Evolutionary conservation across 768 basidiomycete genomes (phyloP).

Genomic region (Thelephora aurantiotincta): DNA sequence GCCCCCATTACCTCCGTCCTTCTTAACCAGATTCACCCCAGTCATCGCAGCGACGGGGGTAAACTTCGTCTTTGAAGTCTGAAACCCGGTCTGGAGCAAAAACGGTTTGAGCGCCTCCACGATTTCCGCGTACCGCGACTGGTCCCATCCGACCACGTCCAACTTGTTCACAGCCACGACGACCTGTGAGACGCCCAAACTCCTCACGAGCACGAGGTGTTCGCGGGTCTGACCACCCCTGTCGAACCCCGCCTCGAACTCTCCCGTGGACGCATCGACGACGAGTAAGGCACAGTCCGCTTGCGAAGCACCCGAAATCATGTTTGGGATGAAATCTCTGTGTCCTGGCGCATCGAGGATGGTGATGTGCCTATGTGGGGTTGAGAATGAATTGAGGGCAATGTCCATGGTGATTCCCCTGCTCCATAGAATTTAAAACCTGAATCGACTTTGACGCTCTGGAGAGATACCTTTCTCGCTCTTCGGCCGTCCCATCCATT

Average conservation of each 20-base stretch:
- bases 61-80: constrained; percentile 63
- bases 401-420: constrained; percentile 99
- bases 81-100: constrained; percentile 79
- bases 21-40: constrained; percentile 66
- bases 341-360: constrained; percentile 98
- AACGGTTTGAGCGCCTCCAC: constrained; percentile 62
- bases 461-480: constrained; percentile 63
- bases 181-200: constrained; percentile 83
- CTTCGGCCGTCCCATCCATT: constrained; percentile 84
- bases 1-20: constrained; percentile 31
- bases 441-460: not conserved
- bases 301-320: constrained; percentile 97
- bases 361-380: constrained; percentile 66
- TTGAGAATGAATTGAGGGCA: constrained; percentile 66
- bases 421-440: not conserved
- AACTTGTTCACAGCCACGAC: constrained; percentile 93
- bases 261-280: constrained; percentile 78
- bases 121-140: constrained; percentile 78
- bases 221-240: constrained; percentile 92
- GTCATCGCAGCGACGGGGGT: constrained; percentile 84
- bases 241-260: constrained; percentile 94
- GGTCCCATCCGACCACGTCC: constrained; percentile 83
- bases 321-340: constrained; percentile 95
- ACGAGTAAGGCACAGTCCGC: constrained; percentile 92
- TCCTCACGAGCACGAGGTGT: constrained; percentile 82